Evolutionary conservation across 139 green algal species (phyloP).

Genomic region (Zygnema circumcarinatum): DNA sequence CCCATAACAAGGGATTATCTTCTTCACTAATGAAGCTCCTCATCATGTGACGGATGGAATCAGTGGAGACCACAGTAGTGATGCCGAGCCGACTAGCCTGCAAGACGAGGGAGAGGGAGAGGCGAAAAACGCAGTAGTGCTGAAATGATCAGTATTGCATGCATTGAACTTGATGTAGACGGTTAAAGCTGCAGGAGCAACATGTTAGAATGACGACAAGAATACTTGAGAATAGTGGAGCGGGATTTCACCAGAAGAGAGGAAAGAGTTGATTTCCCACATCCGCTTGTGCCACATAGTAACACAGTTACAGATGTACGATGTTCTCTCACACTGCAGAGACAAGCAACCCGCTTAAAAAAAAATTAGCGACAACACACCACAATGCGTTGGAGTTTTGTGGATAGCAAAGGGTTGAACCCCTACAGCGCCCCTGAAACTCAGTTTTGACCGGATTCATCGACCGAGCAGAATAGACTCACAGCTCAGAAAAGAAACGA

Average conservation of each 20-base stretch:
- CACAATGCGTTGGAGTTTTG: too few species aligned
- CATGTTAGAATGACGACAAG: not conserved
- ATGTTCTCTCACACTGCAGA: slow-evolving; percentile 62
- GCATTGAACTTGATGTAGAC: not conserved
- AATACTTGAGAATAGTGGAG: not conserved
- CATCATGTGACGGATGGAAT: slow-evolving; percentile 85
- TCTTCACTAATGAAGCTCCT: slow-evolving; percentile 65
- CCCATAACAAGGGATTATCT: slow-evolving; percentile 80
- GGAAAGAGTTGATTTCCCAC: slow-evolving; percentile 93
- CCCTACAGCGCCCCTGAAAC: too few species aligned
- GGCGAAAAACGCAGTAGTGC: too few species aligned
- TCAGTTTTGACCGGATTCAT: too few species aligned
- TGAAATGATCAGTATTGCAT: too few species aligned
- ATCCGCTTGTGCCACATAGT: slow-evolving; percentile 88
- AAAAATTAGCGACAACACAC: too few species aligned
- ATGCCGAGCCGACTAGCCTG: slow-evolving; percentile 83
- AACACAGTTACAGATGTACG: slow-evolving; percentile 74
- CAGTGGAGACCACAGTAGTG: slow-evolving; percentile 87
- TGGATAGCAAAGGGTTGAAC: too few species aligned
- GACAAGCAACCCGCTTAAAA: too few species aligned
- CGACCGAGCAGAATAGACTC: too few species aligned
- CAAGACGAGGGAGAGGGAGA: too few species aligned
- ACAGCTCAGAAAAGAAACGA: too few species aligned
- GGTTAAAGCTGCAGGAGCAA: not conserved
- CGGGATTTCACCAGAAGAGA: slow-evolving; percentile 77